Evolutionary conservation across 2,329 filamentous ascomycete genomes (phyloP).

Genomic region (Penicillium sp.): DNA sequence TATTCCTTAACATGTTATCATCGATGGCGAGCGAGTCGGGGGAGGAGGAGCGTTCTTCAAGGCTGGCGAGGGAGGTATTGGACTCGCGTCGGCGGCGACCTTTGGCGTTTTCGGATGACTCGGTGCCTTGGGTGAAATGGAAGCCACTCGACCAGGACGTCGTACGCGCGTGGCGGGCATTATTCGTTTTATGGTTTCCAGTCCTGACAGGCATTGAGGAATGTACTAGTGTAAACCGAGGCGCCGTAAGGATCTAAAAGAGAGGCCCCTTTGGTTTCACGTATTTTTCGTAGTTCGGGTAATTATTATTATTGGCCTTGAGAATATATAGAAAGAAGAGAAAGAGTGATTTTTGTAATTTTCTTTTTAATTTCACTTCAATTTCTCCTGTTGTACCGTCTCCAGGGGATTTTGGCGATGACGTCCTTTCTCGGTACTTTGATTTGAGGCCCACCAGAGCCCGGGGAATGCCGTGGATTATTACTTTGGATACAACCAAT

Average conservation of each 20-base stretch:
- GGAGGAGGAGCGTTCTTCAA: slow-evolving; percentile 32
- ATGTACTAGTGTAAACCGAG: slow-evolving; percentile 24
- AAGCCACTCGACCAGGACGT: slow-evolving; percentile 39
- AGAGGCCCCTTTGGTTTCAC: slow-evolving; percentile 15
- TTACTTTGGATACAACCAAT: not conserved
- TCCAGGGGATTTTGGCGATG: slow-evolving; percentile 7
- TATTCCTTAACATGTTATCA: slow-evolving; percentile 31
- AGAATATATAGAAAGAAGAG: not conserved
- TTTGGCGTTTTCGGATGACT: slow-evolving; percentile 27
- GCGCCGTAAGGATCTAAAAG: slow-evolving; percentile 1
- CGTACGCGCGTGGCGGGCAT: slow-evolving; percentile 38
- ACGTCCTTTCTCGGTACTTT: slow-evolving; percentile 3
- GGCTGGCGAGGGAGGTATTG: slow-evolving; percentile 33
- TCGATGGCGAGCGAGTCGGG: slow-evolving; percentile 23
- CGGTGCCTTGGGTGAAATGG: slow-evolving; percentile 26
- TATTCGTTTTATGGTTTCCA: slow-evolving; percentile 29
- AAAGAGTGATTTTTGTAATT: not conserved
- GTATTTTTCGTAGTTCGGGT: slow-evolving; percentile 16
- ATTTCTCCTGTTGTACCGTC: not conserved
- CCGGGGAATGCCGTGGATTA: not conserved
- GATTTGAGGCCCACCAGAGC: not conserved
- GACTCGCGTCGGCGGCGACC: slow-evolving; percentile 37
- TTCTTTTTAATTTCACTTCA: not conserved
- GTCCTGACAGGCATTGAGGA: slow-evolving; percentile 27
- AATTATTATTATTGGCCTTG: slow-evolving; percentile 9